Base-by-base conservation (phyloP, 2,329 filamentous ascomycete genomes). In the Domatiomyces catenatus region DNA sequence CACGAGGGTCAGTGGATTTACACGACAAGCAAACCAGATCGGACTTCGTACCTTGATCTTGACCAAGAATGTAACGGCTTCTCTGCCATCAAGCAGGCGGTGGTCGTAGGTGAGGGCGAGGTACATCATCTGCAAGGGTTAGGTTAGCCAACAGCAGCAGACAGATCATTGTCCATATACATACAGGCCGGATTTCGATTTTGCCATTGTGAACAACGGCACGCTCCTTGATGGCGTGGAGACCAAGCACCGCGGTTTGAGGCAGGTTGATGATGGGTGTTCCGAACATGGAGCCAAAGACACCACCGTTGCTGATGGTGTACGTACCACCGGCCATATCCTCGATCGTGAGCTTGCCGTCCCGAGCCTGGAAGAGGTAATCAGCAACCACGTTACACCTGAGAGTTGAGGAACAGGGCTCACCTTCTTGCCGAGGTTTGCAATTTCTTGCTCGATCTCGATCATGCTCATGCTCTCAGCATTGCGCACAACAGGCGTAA, bases 241-340 rank as follows among this genome's bases (percentile, higher is more conserved):
- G 81, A 58, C 90, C 90, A 52, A 95, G 77, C 8, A 95, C 89
- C 52, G 87, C 77, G 65, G 59, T 43, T 47, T 52, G 51, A 42
- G 42, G 52, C 62, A 57, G 63, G 71, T 98, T 98, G 75, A 98
- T 96, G 66, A 98, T 96, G 8, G 92, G 92, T 0, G 92, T 98
- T 48, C 92, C 92, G 85, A 94, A 93, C 53, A 96, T 75, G 12
- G 90, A 95, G 52, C 92, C 92, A 63, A 98, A 98, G 48, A 98
- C 90, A 60, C 92, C 92, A 52, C 92, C 80, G 67, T 95, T 96
- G 75, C 85, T 92, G 73, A 95, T 95, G 54, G 92, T 96, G 69
- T 95, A 98, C 36, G 90, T 95, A 57, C 92, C 92, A 54, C 92
- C 92, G 54, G 92, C 92, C 88, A 98, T 95, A 66, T 98, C 92